phyloP scores from a whole-genome alignment of 129 eudicot genomes.

The Arctium lappa region DNA sequence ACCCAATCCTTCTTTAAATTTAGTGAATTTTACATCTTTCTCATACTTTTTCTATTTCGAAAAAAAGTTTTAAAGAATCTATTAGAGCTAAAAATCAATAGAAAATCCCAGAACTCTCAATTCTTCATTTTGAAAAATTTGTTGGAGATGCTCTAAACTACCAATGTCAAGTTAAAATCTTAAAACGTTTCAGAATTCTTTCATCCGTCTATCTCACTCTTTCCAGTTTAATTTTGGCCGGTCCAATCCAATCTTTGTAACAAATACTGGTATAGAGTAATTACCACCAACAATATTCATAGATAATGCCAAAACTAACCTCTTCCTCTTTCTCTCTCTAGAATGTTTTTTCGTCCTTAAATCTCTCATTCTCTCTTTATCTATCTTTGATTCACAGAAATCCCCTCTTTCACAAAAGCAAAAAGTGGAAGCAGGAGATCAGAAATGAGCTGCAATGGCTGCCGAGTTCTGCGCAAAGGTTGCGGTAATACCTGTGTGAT shows the following conservation, averaged over 20 bases:
- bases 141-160: too few species aligned
- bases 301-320: constrained; percentile 19
- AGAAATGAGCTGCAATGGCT: constrained; percentile 90
- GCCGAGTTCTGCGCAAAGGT: constrained; percentile 58
- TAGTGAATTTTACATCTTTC: too few species aligned
- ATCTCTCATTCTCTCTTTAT: neutral
- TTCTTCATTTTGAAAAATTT: too few species aligned
- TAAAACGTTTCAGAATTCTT: too few species aligned
- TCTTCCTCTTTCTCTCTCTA: constrained; percentile 12
- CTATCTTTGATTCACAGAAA: constrained; percentile 15
- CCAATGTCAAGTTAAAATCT: too few species aligned
- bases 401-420: neutral
- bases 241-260: neutral
- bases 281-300: neutral
- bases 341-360: constrained; percentile 4
- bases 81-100: too few species aligned
- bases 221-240: too few species aligned
- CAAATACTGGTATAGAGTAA: neutral
- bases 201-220: too few species aligned
- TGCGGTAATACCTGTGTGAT: constrained; percentile 54
- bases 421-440: neutral
- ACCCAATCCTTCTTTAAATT: too few species aligned
- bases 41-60: too few species aligned
- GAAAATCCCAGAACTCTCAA: too few species aligned
- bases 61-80: too few species aligned